Base-by-base conservation (phyloP, 23 red algal species). In the Gracilaria gracilis region DNA sequence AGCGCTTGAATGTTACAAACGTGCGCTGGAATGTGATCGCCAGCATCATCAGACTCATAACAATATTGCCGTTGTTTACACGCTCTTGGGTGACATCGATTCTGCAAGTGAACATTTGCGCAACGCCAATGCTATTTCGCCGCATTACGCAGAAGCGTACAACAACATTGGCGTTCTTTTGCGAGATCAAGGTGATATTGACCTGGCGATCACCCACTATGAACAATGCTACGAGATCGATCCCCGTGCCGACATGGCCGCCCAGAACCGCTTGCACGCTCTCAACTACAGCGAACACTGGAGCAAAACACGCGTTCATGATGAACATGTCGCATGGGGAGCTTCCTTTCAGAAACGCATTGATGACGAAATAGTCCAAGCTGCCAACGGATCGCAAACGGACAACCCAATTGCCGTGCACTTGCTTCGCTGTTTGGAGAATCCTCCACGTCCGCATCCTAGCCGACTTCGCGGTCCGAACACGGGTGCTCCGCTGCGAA, bases 41-140 rank as follows among this genome's bases (percentile, higher is more conserved):
- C 80, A 93, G 31, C 84, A 96, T 65, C 85, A 88, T 80, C 86
- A 96, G 57, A 91, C 94, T 27, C 94, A 96, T 24, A 92, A 91
- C n/a, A 86, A 96, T 27, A 84, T 96, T 82, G 94, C 94, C 16
- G 94, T 96, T 15, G 86, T 96, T 3, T 96, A 96, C 57, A 96
- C 94, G 3, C 73, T 96, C 16, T 40, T 93, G 65, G 94, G 94
- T 53, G 80, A 85, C 48, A 75, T 88, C 24, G 86, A 91, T 53
- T 65, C 74, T 29, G 94, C 94, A 25, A 80, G 48, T 6, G 73
- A 91, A 54, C 94, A 96, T 76, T 38, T 96, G 40, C 31, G 54
- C 23, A 42, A 46, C 51, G 94, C 94, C 61, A 81, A 87, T 36
- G 24, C 71, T 2, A 61, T 91, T 72, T 78, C 72, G 28, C 87